Evolutionary conservation across 2,329 filamentous ascomycete species (phyloP), one percentile per base, ranked within the genome.

Genomic region (Fusarium guadeloupense): DNA sequence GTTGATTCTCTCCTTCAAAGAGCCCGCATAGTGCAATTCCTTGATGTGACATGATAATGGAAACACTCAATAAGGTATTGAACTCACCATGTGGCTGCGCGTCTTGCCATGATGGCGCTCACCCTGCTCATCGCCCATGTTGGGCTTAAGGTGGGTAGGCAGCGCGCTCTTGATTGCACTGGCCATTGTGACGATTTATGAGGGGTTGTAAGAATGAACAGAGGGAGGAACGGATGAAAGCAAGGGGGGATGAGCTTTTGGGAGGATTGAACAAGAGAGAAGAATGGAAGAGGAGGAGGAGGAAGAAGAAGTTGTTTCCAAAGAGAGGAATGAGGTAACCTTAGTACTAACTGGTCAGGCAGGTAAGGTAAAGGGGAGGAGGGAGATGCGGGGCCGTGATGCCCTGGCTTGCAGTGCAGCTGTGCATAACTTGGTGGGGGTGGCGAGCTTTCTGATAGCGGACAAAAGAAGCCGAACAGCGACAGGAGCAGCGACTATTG

Each of bases 11-110:
- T 16, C 34, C 25, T 9, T 33, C 9, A n/a, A 33, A 9, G 14
- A 20, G 12, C 10, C 13, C 34, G 6, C 17, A 20, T 10, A 14
- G 17, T 19, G 7, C 34, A 20, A 35, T 14, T 20, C 4, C 2
- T 35, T 28, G n/a, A n/a, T n/a, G n/a, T 16, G 20, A 39, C 25
- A 33, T 20, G 8, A 31, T 13, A 14, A 16, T 20, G n/a, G 14
- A 21, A 25, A 13, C 26, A 30, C 21, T 33, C 25, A 23, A 25
- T 8, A 7, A 23, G 17, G 20, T 31, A 14, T 7, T 41, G 2
- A 16, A 88, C 90, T 86, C 80, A 90, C 90, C 87, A 93, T 91
- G 79, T 93, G 90, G 59, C 89, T 92, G 77, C 90, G 89, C 69
- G 89, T 90, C 85, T 93, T 93, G 80, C 90, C 90, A 77, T 93